A percentile compares a stretch with the other conserved stretches of the same genome.
Conservation (phyloP, 805 yeast species). For the Ascoidea asiatica region DNA sequence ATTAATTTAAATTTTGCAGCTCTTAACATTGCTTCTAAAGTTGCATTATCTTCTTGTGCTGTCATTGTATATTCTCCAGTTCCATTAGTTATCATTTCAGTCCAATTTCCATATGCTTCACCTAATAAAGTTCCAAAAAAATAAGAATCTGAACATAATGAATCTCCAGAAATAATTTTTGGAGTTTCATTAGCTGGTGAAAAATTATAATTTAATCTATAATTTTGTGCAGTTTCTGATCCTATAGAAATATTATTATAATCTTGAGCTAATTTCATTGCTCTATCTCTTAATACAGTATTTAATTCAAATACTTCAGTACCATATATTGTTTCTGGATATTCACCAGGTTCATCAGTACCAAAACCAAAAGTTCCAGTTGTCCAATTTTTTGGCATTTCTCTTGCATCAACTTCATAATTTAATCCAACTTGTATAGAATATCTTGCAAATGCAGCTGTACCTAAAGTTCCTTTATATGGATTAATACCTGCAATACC, state of each 20-base stretch:
- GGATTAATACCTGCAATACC: constrained; percentile 63
- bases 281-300: constrained; percentile 43
- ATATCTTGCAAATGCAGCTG: constrained; percentile 45
- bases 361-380: constrained; percentile 48
- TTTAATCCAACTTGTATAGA: constrained; percentile 51
- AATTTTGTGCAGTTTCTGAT: constrained; percentile 25
- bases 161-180: constrained; percentile 38
- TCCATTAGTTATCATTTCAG: constrained; percentile 40
- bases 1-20: constrained; percentile 39
- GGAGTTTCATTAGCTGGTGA: constrained; percentile 39
- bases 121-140: constrained; percentile 40
- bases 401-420: constrained; percentile 41
- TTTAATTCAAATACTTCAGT: constrained; percentile 55
- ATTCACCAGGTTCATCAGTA: constrained; percentile 30
- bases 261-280: constrained; percentile 34
- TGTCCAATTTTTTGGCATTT: constrained; percentile 38
- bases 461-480: constrained; percentile 38
- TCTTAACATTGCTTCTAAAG: constrained; percentile 45
- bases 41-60: constrained; percentile 58
- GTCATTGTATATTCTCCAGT: constrained; percentile 46
- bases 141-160: constrained; percentile 46
- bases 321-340: constrained; percentile 45
- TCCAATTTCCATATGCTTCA: constrained; percentile 34
- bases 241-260: constrained; percentile 33
- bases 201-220: constrained; percentile 34